Percentiles rank a stretch among this genome's conserved stretches.
These are phyloP conservation scores for Musa troglodytarum DNA, from an alignment of 176 grass and related monocot species.

Conservation along the genomic window DNA sequence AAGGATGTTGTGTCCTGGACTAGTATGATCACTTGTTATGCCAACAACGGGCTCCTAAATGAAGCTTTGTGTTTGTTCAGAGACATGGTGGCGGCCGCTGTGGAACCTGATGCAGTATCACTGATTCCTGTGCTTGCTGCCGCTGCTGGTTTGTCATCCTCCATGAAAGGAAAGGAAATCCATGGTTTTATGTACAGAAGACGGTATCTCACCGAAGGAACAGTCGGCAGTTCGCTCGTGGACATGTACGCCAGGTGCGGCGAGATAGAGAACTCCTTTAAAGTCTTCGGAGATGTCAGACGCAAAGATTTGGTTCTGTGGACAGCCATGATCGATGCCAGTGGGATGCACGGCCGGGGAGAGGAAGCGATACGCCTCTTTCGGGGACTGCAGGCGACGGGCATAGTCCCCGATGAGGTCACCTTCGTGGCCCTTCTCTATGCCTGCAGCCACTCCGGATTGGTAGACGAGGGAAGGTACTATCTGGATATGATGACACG, in stretches of 20 bases:
- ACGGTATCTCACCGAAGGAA: slow-evolving; percentile 33
- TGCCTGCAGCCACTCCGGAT: slow-evolving; percentile 76
- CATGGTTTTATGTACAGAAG: slow-evolving; percentile 72
- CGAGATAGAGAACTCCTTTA: slow-evolving; percentile 38
- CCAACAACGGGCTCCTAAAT: slow-evolving; percentile 28
- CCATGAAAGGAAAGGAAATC: slow-evolving; percentile 75
- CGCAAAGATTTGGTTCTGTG: slow-evolving; percentile 61
- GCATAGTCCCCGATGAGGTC: slow-evolving; percentile 65
- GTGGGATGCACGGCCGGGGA: slow-evolving; percentile 72
- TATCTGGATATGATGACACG: slow-evolving; percentile 64
- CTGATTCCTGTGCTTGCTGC: slow-evolving; percentile 51
- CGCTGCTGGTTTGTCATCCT: slow-evolving; percentile 44
- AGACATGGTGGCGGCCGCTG: slow-evolving; percentile 39
- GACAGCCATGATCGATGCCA: slow-evolving; percentile 70
- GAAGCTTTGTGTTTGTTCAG: slow-evolving; percentile 62
- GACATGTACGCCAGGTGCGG: slow-evolving; percentile 85
- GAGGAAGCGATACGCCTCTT: slow-evolving; percentile 59
- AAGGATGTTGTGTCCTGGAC: slow-evolving; percentile 84
- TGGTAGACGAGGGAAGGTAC: slow-evolving; percentile 44
- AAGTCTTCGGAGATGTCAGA: slow-evolving; percentile 33
- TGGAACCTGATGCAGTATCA: slow-evolving; percentile 62
- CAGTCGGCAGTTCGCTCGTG: slow-evolving; percentile 50
- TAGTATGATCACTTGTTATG: slow-evolving; percentile 66
- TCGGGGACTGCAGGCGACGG: slow-evolving; percentile 34
- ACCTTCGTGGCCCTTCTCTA: slow-evolving; percentile 63